Evolutionary conservation across 2,329 filamentous ascomycete species (phyloP).

Genomic region (Fusarium sp.): DNA sequence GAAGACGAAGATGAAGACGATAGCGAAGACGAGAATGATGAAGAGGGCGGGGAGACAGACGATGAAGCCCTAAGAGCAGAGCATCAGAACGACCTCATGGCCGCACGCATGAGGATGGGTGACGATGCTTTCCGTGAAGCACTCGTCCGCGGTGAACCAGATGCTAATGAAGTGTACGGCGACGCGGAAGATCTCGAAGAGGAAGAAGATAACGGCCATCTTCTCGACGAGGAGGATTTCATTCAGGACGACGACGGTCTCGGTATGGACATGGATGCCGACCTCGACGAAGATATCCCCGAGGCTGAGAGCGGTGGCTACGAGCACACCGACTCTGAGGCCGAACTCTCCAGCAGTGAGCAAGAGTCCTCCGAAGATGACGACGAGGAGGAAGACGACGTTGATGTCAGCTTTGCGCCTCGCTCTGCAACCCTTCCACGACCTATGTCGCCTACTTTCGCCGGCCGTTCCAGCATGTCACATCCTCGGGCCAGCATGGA

Average conservation of each 20-base stretch:
- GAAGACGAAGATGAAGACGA: conserved; percentile 61
- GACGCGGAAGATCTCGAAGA: conserved; percentile 68
- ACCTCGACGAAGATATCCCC: conserved; percentile 79
- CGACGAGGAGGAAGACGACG: conserved; percentile 49
- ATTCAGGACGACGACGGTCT: conserved; percentile 52
- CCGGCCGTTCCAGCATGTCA: conserved; percentile 46
- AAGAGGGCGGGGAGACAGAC: conserved; percentile 57
- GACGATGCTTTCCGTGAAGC: conserved; percentile 74
- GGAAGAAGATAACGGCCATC: conserved; percentile 68
- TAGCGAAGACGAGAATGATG: conserved; percentile 58
- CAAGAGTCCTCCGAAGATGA: conserved; percentile 56
- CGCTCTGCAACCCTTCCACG: conserved; percentile 52
- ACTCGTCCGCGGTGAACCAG: conserved; percentile 64
- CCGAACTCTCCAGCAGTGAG: conserved; percentile 67
- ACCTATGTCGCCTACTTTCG: conserved; percentile 57
- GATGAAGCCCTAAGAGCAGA: conserved; percentile 59
- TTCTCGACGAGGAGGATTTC: conserved; percentile 75
- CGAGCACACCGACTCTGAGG: conserved; percentile 84
- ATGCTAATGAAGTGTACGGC: conserved; percentile 64
- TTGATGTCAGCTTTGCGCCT: conserved; percentile 57
- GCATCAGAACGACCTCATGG: conserved; percentile 63
- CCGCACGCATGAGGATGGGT: conserved; percentile 65
- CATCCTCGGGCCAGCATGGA: conserved; percentile 65
- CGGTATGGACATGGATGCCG: conserved; percentile 69
- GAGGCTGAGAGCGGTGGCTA: conserved; percentile 75